A percentile compares a stretch with the other conserved stretches of the same genome.
These are phyloP conservation scores for Antitrichia curtipendula DNA, from an alignment of 225 moss, liverwort and hornwort genomes.

Conservation along the genomic window DNA sequence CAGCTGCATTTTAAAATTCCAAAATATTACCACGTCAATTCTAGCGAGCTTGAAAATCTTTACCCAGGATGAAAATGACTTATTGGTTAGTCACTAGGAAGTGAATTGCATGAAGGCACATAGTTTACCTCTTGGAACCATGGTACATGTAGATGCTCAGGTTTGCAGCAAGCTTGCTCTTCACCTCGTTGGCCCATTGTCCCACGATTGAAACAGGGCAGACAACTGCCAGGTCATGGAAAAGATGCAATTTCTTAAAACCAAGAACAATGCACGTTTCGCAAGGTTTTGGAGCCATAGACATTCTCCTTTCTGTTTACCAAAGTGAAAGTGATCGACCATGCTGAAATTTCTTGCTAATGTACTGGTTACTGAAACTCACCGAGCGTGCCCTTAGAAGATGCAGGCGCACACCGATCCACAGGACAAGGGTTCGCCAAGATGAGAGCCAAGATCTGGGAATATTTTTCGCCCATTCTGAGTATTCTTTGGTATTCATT, in stretches of 20 bases:
- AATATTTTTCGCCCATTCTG: not conserved
- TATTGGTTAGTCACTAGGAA: not conserved
- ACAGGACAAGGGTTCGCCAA: slow-evolving; percentile 85
- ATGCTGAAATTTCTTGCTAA: not conserved
- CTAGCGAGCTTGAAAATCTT: not conserved
- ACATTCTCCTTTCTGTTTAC: not conserved
- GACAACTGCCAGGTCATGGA: slow-evolving; percentile 49
- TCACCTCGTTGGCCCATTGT: slow-evolving; percentile 99
- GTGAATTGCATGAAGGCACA: not conserved
- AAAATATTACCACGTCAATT: not conserved
- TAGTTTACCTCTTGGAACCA: slow-evolving; percentile 75
- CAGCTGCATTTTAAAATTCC: not conserved
- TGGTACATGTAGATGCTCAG: slow-evolving; percentile 99
- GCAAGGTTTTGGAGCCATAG: not conserved
- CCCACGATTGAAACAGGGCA: slow-evolving; percentile 99
- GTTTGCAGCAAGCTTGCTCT: slow-evolving; percentile 96
- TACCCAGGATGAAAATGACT: not conserved
- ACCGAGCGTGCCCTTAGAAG: slow-evolving; percentile 97
- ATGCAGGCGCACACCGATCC: slow-evolving; percentile 74
- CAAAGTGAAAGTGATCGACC: not conserved
- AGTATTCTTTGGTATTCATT: not conserved
- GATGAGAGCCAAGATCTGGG: slow-evolving; percentile 91
- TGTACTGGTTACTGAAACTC: slow-evolving; percentile 3
- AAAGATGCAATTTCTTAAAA: slow-evolving; percentile 1
- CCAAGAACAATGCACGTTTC: not conserved